phyloP scores from a whole-genome alignment of 139 green algal genomes.

The Micromonas pusilla region DNA sequence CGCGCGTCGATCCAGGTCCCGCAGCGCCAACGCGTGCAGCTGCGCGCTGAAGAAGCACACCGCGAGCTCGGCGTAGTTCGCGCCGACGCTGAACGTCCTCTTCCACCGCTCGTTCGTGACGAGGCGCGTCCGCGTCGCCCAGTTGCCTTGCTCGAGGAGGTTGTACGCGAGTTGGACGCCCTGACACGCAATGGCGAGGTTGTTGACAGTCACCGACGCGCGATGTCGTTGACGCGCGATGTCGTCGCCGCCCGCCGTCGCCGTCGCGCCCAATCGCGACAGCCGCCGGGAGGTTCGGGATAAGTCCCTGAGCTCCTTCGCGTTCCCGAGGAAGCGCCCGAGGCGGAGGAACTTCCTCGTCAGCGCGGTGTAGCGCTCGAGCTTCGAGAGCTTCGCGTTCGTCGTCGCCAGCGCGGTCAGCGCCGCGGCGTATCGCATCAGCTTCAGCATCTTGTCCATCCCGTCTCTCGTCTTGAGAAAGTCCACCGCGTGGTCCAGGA shows the following conservation, averaged over 20 bases:
- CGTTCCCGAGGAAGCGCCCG: constrained; percentile 7
- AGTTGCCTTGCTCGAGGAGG: not conserved
- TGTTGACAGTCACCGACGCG: not conserved
- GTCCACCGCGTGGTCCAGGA: not conserved
- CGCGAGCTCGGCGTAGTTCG: not conserved
- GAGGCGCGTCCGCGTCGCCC: not conserved
- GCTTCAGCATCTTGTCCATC: constrained; percentile 15
- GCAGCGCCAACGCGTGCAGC: not conserved
- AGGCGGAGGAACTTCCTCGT: not conserved
- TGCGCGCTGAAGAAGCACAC: not conserved
- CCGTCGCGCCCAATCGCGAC: not conserved
- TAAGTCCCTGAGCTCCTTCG: not conserved
- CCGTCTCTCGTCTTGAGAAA: constrained; percentile 9
- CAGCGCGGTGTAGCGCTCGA: not conserved
- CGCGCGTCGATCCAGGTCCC: not conserved
- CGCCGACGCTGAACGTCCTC: not conserved
- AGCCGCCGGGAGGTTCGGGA: not conserved
- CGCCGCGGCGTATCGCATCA: not conserved
- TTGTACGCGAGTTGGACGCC: not conserved
- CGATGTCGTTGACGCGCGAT: too few species aligned
- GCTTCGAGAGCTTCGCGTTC: not conserved
- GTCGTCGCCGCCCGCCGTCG: not conserved
- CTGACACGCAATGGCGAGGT: not conserved
- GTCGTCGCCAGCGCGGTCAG: not conserved
- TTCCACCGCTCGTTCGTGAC: not conserved